Conservation (phyloP, 2,329 filamentous ascomycete species). For the Trichoderma hamatum region DNA sequence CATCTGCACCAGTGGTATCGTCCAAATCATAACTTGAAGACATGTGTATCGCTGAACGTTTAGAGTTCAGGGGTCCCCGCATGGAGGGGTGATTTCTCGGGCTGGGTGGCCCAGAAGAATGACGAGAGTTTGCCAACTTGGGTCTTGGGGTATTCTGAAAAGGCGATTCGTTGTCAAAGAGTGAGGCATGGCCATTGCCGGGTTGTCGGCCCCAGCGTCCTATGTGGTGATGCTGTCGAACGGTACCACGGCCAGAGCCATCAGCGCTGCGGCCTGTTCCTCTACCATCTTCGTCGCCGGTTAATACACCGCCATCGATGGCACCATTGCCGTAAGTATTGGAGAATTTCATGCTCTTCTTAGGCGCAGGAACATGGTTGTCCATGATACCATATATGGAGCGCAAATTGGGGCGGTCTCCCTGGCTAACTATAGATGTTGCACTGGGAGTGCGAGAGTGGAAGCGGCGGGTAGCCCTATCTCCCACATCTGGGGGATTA, state of each 20-base stretch:
- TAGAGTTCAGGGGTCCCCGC: slow-evolving; percentile 43
- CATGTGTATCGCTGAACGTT: slow-evolving; percentile 60
- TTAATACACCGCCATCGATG: slow-evolving; percentile 51
- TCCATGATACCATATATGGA: slow-evolving; percentile 72
- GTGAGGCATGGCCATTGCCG: slow-evolving; percentile 67
- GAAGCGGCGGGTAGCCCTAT: slow-evolving; percentile 68
- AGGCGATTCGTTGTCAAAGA: slow-evolving; percentile 77
- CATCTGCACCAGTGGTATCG: slow-evolving; percentile 75
- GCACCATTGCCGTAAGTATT: slow-evolving; percentile 69
- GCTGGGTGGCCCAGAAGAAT: slow-evolving; percentile 70
- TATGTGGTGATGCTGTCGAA: slow-evolving; percentile 73
- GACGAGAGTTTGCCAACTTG: slow-evolving; percentile 63
- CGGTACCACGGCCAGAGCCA: slow-evolving; percentile 66
- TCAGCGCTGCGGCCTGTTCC: slow-evolving; percentile 62
- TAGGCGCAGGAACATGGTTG: slow-evolving; percentile 52
- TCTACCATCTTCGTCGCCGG: slow-evolving; percentile 69
- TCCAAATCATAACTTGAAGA: slow-evolving; percentile 77
- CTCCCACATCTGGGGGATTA: slow-evolving; percentile 74
- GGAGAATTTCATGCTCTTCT: slow-evolving; percentile 96
- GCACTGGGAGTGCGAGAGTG: slow-evolving; percentile 95
- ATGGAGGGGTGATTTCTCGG: slow-evolving; percentile 58
- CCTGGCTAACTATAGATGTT: slow-evolving; percentile 77
- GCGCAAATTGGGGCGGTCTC: slow-evolving; percentile 61
- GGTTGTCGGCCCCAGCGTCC: slow-evolving; percentile 74
- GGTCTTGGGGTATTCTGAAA: slow-evolving; percentile 68